These are phyloP conservation scores for Microstroma glucosiphilum DNA, from an alignment of 1,284 basidiomycete species.

Conservation along the genomic window DNA sequence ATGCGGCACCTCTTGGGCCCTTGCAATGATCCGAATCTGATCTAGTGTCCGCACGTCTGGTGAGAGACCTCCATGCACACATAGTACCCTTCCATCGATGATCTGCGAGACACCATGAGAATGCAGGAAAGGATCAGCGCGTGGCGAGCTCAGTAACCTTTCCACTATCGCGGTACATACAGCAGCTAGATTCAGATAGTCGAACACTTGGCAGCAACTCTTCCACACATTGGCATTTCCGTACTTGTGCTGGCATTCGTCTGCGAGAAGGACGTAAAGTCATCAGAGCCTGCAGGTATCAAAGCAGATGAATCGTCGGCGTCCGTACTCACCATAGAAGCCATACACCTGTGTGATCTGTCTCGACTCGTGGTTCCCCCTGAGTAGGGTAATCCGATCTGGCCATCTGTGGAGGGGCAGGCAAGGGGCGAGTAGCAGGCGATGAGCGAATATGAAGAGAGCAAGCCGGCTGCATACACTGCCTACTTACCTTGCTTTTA, in stretches of 20 bases:
- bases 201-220: constrained; percentile 89
- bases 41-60: constrained; percentile 87
- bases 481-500: constrained; percentile 72
- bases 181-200: constrained; percentile 82
- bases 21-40: constrained; percentile 80
- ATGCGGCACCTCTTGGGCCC: constrained; percentile 91
- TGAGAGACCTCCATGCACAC: constrained; percentile 86
- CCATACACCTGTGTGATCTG: constrained; percentile 98
- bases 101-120: constrained; percentile 53
- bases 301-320: background rate
- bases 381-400: constrained; percentile 78
- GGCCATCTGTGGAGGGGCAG: constrained; percentile 63
- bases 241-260: constrained; percentile 94
- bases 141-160: no score
- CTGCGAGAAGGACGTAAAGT: constrained; percentile 52
- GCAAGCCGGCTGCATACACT: background rate
- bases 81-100: constrained; percentile 81
- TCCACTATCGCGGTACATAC: no score
- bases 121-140: no score
- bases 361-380: constrained; percentile 91
- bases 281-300: constrained; percentile 15
- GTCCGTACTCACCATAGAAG: constrained; percentile 60
- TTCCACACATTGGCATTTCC: constrained; percentile 91
- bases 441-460: background rate
- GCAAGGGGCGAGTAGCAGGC: background rate